phyloP scores from a whole-genome alignment of 2,329 filamentous ascomycete species.

The Penicillium olsonii region DNA sequence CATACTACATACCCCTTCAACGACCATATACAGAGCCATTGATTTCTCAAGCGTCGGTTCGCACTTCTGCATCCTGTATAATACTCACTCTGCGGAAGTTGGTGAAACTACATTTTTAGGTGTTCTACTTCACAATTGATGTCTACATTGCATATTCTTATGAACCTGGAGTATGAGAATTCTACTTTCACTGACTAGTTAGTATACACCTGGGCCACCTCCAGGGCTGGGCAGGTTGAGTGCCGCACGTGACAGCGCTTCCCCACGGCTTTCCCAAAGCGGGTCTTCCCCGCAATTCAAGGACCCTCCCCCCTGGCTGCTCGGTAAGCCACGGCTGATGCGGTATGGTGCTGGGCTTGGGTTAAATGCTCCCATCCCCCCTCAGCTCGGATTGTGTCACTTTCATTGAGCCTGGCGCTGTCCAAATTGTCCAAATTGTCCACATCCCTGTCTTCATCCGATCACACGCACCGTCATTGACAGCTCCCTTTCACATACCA shows the following conservation, averaged over 20 bases:
- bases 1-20: constrained; percentile 17
- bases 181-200: no score
- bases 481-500: neutral
- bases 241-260: constrained; percentile 20
- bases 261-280: constrained; percentile 7
- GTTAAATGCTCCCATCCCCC: constrained; percentile 5
- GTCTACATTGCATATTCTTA: neutral
- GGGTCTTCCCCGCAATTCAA: constrained; percentile 12
- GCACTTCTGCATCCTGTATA: constrained; percentile 3
- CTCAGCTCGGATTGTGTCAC: fast-evolving
- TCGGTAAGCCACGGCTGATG: constrained; percentile 21
- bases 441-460: no score
- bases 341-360: neutral
- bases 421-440: constrained; percentile 1
- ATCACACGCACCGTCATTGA: neutral
- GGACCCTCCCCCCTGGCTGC: neutral
- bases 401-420: neutral
- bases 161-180: neutral
- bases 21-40: constrained; percentile 9
- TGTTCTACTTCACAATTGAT: neutral
- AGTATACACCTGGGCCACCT: no score
- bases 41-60: constrained; percentile 4
- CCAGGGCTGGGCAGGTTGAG: no score
- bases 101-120: constrained; percentile 2
- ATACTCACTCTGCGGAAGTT: constrained; percentile 1